Percentiles rank a stretch among this genome's conserved stretches.
Evolutionary conservation across 768 basidiomycete genomes (phyloP).

Genomic region (Mycena polygramma): DNA sequence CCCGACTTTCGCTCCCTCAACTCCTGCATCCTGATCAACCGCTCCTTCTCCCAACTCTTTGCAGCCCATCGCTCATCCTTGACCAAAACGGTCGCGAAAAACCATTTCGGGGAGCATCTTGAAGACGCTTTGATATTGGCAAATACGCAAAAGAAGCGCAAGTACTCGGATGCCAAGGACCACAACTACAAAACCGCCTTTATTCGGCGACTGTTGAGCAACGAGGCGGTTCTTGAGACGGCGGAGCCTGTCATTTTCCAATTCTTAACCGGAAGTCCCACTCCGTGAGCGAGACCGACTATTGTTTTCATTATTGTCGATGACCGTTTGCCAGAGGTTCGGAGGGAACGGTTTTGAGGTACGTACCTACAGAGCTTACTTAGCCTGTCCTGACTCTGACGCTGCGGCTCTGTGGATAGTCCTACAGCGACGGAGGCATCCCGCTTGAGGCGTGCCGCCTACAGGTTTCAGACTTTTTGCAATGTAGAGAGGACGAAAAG

Average conservation of each 20-base stretch:
- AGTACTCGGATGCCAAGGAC: neutral
- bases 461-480: too few relatives aligned
- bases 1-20: conserved; percentile 9
- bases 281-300: neutral
- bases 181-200: neutral
- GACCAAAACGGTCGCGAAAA: conserved; percentile 4
- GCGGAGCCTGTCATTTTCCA: too few relatives aligned
- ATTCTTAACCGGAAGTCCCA: too few relatives aligned
- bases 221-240: neutral
- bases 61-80: neutral
- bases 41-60: conserved; percentile 11
- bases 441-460: too few relatives aligned
- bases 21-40: conserved; percentile 16
- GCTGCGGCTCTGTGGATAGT: too few relatives aligned
- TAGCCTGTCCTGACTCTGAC: too few relatives aligned
- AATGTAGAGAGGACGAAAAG: too few relatives aligned
- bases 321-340: too few relatives aligned
- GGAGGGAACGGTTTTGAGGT: too few relatives aligned
- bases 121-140: conserved; percentile 9
- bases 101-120: conserved; percentile 7
- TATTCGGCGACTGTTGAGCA: neutral
- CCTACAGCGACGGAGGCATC: too few relatives aligned
- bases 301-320: too few relatives aligned
- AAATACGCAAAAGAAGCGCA: neutral
- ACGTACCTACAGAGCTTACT: too few relatives aligned